A percentile compares a stretch with the other conserved stretches of the same genome.
Conservation (phyloP, 768 basidiomycete species). For the Auricularia cornea region DNA sequence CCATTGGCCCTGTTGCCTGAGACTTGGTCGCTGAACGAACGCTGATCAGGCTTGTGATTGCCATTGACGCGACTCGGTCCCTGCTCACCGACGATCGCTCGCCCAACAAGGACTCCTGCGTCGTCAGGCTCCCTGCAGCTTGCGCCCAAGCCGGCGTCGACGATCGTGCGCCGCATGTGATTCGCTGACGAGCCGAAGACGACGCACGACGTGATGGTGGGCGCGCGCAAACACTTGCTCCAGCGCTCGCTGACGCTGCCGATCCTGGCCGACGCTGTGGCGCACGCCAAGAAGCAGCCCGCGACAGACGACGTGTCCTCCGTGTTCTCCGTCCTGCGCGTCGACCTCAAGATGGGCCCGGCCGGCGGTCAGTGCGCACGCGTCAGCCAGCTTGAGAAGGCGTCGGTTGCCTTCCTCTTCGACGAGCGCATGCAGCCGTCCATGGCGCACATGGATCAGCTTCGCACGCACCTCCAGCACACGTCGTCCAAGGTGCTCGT, state of each 20-base stretch:
- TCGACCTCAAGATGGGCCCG: constrained; percentile 87
- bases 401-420: constrained; percentile 85
- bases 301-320: constrained; percentile 23
- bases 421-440: constrained; percentile 75
- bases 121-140: constrained; percentile 75
- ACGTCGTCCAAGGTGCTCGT: constrained; percentile 94
- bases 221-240: constrained; percentile 39
- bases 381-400: constrained; percentile 86
- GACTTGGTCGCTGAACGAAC: neutral
- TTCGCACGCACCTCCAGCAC: constrained; percentile 81
- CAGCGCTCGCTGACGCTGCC: constrained; percentile 47
- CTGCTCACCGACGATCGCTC: constrained; percentile 61
- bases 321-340: constrained; percentile 81
- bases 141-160: neutral
- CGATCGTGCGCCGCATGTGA: constrained; percentile 58
- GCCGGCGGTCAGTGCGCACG: constrained; percentile 59
- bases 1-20: constrained; percentile 16
- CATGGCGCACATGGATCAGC: constrained; percentile 71
- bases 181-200: constrained; percentile 76
- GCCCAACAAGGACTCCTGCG: constrained; percentile 84
- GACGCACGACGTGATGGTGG: constrained; percentile 57
- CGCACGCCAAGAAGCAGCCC: constrained; percentile 38
- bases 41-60: constrained; percentile 52
- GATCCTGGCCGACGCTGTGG: constrained; percentile 33
- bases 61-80: constrained; percentile 62